phyloP scores from a whole-genome alignment of 2,329 filamentous ascomycete genomes.

The Claviceps sp. region DNA sequence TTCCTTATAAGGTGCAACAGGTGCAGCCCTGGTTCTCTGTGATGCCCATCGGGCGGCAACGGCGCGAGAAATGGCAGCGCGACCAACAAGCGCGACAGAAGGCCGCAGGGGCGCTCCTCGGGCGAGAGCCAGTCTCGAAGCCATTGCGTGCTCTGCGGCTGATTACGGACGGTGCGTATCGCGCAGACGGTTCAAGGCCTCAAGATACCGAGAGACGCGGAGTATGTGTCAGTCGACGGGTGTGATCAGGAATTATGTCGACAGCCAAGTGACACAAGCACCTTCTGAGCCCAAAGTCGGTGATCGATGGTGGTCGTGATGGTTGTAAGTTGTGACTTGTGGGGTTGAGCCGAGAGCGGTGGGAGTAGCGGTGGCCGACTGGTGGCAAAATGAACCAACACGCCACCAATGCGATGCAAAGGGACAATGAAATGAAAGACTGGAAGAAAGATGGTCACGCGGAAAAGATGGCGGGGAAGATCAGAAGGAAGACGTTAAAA shows the following conservation, averaged over 20 bases:
- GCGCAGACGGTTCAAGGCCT: background rate
- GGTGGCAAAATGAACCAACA: background rate
- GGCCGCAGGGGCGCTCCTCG: constrained; percentile 12
- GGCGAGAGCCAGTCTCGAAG: constrained; percentile 14
- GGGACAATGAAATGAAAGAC: background rate
- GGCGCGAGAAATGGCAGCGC: constrained; percentile 2
- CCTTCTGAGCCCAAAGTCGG: background rate
- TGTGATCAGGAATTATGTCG: background rate
- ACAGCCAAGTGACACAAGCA: background rate
- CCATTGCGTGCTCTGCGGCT: constrained; percentile 9
- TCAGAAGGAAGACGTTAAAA: background rate
- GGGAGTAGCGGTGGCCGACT: too few relatives aligned
- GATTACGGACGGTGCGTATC: background rate
- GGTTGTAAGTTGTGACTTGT: background rate
- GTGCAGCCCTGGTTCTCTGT: too few relatives aligned
- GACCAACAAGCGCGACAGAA: constrained; percentile 7
- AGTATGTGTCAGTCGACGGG: background rate
- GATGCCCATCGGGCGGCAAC: background rate
- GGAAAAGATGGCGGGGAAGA: background rate
- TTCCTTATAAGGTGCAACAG: too few relatives aligned
- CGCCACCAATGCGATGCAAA: background rate
- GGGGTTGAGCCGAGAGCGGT: too few relatives aligned
- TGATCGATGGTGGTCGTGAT: background rate
- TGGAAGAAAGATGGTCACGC: background rate
- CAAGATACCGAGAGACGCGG: background rate